Percentiles rank a stretch among this genome's conserved stretches.
phyloP scores from a whole-genome alignment of 2,329 filamentous ascomycete species.

The Sphaceloma murrayae region DNA sequence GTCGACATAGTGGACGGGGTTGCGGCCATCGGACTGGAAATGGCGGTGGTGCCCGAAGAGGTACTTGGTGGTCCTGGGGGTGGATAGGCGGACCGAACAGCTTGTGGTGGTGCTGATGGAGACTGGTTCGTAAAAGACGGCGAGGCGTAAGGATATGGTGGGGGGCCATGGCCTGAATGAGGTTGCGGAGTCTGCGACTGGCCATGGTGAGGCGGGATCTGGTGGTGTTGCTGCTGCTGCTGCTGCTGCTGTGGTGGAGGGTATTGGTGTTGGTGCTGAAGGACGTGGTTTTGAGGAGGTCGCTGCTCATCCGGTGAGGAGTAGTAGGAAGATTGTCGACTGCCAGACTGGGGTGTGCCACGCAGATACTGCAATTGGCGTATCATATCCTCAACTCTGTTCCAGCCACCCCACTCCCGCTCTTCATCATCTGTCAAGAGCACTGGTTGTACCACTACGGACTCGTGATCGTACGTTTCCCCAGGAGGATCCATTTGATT shows the following conservation, averaged over 20 bases:
- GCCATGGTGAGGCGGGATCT: conserved; percentile 16
- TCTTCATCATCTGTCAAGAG: conserved; percentile 49
- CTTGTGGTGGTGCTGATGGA: conserved; percentile 20
- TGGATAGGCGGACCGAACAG: conserved; percentile 1
- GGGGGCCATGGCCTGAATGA: not conserved
- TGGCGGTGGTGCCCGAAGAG: conserved; percentile 15
- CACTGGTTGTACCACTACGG: conserved; percentile 35
- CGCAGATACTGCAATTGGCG: conserved; percentile 45
- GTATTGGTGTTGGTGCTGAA: conserved; percentile 17
- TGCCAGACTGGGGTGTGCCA: conserved; percentile 18
- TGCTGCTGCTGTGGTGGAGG: conserved; percentile 20
- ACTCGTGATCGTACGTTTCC: conserved; percentile 33
- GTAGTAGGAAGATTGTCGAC: conserved; percentile 17
- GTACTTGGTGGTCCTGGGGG: conserved; percentile 15
- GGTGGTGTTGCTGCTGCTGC: conserved; percentile 17
- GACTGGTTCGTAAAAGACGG: conserved; percentile 17
- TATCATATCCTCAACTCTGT: conserved; percentile 56
- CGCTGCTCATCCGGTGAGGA: conserved; percentile 16
- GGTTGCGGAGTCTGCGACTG: conserved; percentile 7
- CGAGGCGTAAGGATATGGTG: conserved; percentile 10
- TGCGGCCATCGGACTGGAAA: conserved; percentile 7
- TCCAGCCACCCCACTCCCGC: conserved; percentile 73
- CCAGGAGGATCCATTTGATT: conserved; percentile 24
- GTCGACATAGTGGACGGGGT: not conserved
- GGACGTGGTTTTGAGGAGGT: conserved; percentile 23